phyloP scores from a whole-genome alignment of 345 rosid genomes.

The Citrus inodora region DNA sequence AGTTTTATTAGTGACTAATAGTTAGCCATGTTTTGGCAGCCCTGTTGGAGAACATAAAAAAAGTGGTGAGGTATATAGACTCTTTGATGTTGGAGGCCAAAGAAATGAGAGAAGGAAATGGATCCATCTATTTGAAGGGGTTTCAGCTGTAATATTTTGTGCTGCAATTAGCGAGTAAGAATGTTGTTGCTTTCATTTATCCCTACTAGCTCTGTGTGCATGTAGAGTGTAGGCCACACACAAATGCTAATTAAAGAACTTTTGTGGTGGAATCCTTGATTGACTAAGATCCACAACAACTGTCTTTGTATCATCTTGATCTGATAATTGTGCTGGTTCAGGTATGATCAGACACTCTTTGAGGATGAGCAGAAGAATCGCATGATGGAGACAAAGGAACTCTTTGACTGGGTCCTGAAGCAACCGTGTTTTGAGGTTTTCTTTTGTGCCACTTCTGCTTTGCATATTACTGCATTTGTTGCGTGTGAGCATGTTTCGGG shows the following conservation, averaged over 20 bases:
- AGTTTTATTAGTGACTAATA: not conserved
- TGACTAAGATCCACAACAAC: not conserved
- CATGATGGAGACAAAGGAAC: constrained; percentile 92
- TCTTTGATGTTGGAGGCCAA: constrained; percentile 98
- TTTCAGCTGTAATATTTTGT: constrained; percentile 95
- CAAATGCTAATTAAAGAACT: not conserved
- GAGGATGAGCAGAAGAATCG: constrained; percentile 91
- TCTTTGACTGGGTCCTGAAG: constrained; percentile 95
- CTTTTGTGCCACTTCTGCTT: not conserved
- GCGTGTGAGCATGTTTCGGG: not conserved
- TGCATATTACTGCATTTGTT: not conserved
- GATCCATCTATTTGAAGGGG: constrained; percentile 99
- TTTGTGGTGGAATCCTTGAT: not conserved
- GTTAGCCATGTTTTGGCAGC: constrained; percentile 43
- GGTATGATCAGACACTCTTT: constrained; percentile 93
- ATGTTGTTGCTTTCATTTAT: not conserved
- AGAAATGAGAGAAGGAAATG: constrained; percentile 99
- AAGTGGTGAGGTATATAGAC: constrained; percentile 98
- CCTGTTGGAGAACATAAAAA: constrained; percentile 95
- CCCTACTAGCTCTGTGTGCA: not conserved
- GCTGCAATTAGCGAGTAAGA: constrained; percentile 99
- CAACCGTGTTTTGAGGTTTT: constrained; percentile 97
- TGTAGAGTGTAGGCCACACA: too few species aligned
- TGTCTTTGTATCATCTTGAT: not conserved
- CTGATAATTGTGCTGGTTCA: constrained; percentile 23